Evolutionary conservation across 495 filamentous ascomycete species (phyloP).

Genomic region (Monascus purpureus): DNA sequence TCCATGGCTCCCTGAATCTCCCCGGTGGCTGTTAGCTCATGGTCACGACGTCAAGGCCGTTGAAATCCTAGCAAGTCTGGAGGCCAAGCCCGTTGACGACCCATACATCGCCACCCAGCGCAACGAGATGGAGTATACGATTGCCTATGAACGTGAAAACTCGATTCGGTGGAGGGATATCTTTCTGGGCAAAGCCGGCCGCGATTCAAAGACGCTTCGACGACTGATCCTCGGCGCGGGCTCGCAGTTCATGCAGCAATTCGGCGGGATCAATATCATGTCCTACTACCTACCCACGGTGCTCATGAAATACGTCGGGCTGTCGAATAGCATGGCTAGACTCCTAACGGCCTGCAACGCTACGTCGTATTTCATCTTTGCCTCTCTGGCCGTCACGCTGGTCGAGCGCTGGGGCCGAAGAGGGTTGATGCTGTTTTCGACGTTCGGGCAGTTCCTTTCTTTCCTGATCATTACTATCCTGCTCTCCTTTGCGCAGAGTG

Average conservation of each 20-base stretch:
- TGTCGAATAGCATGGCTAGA: conserved; percentile 30
- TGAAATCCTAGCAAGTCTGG: conserved; percentile 34
- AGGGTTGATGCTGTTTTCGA: conserved; percentile 38
- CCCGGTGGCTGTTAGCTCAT: conserved; percentile 33
- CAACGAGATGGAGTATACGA: conserved; percentile 33
- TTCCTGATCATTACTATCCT: conserved; percentile 45
- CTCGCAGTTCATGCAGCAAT: conserved; percentile 40
- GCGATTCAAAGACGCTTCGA: conserved; percentile 31
- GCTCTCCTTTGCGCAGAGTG: conserved; percentile 27
- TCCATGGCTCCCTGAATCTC: conserved; percentile 3
- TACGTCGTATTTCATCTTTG: conserved; percentile 35
- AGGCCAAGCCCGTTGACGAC: conserved; percentile 29
- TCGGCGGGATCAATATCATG: conserved; percentile 35
- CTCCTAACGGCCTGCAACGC: conserved; percentile 37
- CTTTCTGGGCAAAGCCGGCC: conserved; percentile 24
- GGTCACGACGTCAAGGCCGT: conserved; percentile 29
- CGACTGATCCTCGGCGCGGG: conserved; percentile 36
- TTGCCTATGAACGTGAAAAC: conserved; percentile 35
- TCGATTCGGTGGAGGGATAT: conserved; percentile 32
- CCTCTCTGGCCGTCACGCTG: conserved; percentile 27
- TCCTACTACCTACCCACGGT: conserved; percentile 37
- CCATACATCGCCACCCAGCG: conserved; percentile 31
- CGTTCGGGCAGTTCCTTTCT: conserved; percentile 29
- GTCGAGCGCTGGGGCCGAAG: conserved; percentile 38
- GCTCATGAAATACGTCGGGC: conserved; percentile 34